These are phyloP conservation scores for Verbena officinalis DNA, from an alignment of 257 asterid genomes.

Conservation along the genomic window DNA sequence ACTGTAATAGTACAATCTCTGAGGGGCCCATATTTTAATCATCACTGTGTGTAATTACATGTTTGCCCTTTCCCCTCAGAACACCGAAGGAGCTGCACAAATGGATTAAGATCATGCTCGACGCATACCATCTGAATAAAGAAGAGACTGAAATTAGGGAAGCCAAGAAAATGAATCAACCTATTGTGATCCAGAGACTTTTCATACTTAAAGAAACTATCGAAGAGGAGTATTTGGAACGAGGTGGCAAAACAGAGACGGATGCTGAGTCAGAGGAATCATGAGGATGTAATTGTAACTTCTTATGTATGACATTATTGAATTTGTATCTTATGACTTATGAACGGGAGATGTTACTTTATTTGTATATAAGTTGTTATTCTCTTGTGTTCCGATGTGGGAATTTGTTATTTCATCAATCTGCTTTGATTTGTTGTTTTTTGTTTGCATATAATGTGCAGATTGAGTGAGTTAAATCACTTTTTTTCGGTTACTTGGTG, in stretches of 20 bases:
- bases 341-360: background rate
- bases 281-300: background rate
- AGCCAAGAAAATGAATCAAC: constrained; percentile 81
- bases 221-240: constrained; percentile 85
- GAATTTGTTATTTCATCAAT: background rate
- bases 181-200: constrained; percentile 87
- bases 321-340: constrained; percentile 11
- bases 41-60: constrained; percentile 2
- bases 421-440: background rate
- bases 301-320: background rate
- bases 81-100: constrained; percentile 93
- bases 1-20: too few species aligned
- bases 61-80: constrained; percentile 38
- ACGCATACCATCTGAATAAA: constrained; percentile 77
- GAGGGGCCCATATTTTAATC: background rate
- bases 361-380: too few species aligned
- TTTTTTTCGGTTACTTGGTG: constrained; percentile 3
- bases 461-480: constrained; percentile 10
- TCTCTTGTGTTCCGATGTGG: background rate
- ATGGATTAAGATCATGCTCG: constrained; percentile 91
- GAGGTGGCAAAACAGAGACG: constrained; percentile 36
- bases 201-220: constrained; percentile 81
- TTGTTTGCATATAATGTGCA: too few species aligned
- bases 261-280: constrained; percentile 37
- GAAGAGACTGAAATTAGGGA: constrained; percentile 90